These are phyloP conservation scores for Drechmeria coniospora DNA, from an alignment of 2,329 filamentous ascomycete species.

Conservation along the genomic window DNA sequence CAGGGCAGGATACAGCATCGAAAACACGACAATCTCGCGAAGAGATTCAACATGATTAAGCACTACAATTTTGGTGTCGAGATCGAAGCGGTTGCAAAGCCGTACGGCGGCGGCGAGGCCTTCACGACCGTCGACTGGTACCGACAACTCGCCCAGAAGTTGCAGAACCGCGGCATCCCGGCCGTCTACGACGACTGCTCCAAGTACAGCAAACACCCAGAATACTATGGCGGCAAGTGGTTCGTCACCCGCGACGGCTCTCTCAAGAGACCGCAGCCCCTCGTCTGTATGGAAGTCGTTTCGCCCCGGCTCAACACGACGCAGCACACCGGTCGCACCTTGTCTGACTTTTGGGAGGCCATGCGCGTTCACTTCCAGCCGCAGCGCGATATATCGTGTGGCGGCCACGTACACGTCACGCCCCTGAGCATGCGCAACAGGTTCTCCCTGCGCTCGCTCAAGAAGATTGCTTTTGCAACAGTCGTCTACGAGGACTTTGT, in stretches of 20 bases:
- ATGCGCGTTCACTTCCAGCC: conserved; percentile 25
- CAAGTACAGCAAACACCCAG: conserved; percentile 23
- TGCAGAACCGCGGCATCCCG: conserved; percentile 21
- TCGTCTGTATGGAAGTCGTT: conserved; percentile 25
- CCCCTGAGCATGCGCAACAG: conserved; percentile 16
- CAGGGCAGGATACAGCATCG: no score
- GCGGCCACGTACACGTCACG: conserved; percentile 25
- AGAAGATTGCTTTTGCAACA: conserved; percentile 21
- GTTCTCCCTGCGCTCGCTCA: conserved; percentile 19
- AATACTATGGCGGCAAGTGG: conserved; percentile 26
- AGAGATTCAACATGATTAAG: conserved; percentile 11
- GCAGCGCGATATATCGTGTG: conserved; percentile 18
- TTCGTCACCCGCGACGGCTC: conserved; percentile 25
- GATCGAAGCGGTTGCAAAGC: conserved; percentile 21
- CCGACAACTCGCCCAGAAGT: conserved; percentile 21
- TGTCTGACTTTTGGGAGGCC: conserved; percentile 25
- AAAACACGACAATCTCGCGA: no score
- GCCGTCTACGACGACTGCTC: conserved; percentile 22
- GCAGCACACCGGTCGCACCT: conserved; percentile 14
- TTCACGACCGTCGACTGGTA: conserved; percentile 25
- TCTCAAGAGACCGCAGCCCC: conserved; percentile 19
- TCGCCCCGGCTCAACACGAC: conserved; percentile 22
- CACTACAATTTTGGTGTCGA: conserved; percentile 26
- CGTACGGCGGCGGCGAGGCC: conserved; percentile 19
- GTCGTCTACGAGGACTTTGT: conserved; percentile 20